These are phyloP conservation scores for Fusarium floridanum DNA, from an alignment of 2,329 filamentous ascomycete species.

Conservation along the genomic window DNA sequence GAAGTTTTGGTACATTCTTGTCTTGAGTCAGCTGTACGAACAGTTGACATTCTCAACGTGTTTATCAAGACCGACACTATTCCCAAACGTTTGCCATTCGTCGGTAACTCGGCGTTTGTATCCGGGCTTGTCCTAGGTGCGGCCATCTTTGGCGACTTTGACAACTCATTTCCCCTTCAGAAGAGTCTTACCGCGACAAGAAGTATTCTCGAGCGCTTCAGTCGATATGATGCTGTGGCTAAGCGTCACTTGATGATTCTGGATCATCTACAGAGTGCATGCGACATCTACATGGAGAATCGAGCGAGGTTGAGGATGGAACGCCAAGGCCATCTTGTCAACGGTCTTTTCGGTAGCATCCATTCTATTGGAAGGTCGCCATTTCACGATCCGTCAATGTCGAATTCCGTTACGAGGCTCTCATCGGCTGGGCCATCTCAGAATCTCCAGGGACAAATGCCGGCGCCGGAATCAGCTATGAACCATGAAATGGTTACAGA, in stretches of 20 bases:
- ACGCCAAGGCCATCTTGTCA: constrained; percentile 40
- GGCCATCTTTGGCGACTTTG: constrained; percentile 60
- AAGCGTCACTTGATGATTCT: constrained; percentile 43
- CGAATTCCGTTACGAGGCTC: not conserved
- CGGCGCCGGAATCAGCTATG: not conserved
- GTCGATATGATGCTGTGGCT: constrained; percentile 33
- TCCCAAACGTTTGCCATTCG: constrained; percentile 58
- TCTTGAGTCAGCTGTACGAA: constrained; percentile 52
- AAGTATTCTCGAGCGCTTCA: constrained; percentile 42
- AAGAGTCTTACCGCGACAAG: constrained; percentile 43
- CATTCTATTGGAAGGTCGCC: constrained; percentile 36
- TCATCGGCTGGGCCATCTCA: not conserved
- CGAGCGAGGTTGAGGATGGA: constrained; percentile 42
- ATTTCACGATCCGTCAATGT: not conserved
- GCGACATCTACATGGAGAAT: constrained; percentile 41
- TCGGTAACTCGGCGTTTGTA: constrained; percentile 61
- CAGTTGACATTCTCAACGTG: constrained; percentile 54
- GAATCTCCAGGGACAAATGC: constrained; percentile 1
- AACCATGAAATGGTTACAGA: not conserved
- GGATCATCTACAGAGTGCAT: constrained; percentile 41
- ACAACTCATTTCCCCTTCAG: constrained; percentile 49
- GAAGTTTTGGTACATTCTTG: constrained; percentile 50
- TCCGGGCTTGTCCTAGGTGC: constrained; percentile 59
- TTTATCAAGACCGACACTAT: constrained; percentile 51
- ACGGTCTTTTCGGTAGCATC: constrained; percentile 42